Evolutionary conservation across 495 filamentous ascomycete genomes (phyloP).

Genomic region (Annulohypoxylon moriforme): DNA sequence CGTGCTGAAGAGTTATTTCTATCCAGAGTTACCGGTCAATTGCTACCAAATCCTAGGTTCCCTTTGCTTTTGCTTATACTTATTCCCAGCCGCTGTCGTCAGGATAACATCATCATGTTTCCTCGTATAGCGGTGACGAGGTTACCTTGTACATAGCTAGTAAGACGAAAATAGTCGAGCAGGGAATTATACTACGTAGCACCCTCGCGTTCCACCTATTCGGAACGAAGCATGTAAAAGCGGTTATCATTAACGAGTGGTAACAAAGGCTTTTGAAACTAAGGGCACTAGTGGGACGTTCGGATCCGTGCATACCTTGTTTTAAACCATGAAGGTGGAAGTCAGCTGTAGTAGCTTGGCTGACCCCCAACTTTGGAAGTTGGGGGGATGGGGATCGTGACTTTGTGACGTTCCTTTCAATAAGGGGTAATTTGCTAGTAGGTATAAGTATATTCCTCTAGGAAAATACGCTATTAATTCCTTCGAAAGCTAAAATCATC

Average conservation of each 20-base stretch:
- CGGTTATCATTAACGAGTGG: slow-evolving; percentile 19
- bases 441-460: neutral
- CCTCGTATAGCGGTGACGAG: slow-evolving; percentile 12
- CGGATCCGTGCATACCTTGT: slow-evolving; percentile 9
- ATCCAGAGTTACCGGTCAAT: slow-evolving; percentile 17
- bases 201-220: slow-evolving; percentile 34
- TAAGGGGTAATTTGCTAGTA: neutral
- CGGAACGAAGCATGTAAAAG: slow-evolving; percentile 31
- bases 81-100: neutral
- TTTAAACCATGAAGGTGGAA: neutral
- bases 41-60: slow-evolving; percentile 15
- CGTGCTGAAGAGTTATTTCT: neutral
- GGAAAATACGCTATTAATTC: neutral
- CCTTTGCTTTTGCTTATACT: slow-evolving; percentile 15
- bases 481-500: neutral
- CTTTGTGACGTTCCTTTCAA: slow-evolving; percentile 1
- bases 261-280: slow-evolving; percentile 8
- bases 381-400: neutral
- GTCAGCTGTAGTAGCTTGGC: neutral
- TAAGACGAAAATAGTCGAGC: slow-evolving; percentile 16
- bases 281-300: slow-evolving; percentile 18
- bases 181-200: slow-evolving; percentile 17
- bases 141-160: neutral
- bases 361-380: neutral
- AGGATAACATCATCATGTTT: slow-evolving; percentile 15